These are phyloP conservation scores for Tylopilus sp. DNA, from an alignment of 1,284 basidiomycete species.

Conservation along the genomic window DNA sequence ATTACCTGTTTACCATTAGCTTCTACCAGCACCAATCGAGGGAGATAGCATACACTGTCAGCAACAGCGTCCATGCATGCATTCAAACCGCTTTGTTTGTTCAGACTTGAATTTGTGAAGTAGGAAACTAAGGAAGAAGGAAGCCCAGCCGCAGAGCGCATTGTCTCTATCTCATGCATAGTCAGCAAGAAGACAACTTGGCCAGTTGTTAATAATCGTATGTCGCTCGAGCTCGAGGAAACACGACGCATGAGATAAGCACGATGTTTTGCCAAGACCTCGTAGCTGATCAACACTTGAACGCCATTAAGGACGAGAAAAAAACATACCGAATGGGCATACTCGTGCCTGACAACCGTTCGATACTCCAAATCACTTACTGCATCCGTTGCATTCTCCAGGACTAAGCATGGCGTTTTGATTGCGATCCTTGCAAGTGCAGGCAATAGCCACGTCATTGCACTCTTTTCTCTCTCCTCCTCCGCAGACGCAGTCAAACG, in stretches of 20 bases:
- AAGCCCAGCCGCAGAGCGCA: constrained; percentile 76
- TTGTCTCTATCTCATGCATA: constrained; percentile 86
- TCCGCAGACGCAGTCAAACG: constrained; percentile 53
- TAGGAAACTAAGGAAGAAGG: constrained; percentile 84
- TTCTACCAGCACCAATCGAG: neutral
- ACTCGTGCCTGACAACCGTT: constrained; percentile 86
- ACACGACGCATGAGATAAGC: constrained; percentile 61
- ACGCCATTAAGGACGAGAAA: neutral
- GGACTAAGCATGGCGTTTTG: constrained; percentile 83
- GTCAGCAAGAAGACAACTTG: constrained; percentile 86
- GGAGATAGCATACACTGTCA: constrained; percentile 59
- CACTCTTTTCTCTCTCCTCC: constrained; percentile 45
- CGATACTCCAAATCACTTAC: constrained; percentile 92
- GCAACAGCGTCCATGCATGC: constrained; percentile 83
- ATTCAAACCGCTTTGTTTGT: constrained; percentile 61
- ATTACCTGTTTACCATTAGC: constrained; percentile 52
- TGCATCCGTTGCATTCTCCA: constrained; percentile 80
- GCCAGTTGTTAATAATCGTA: constrained; percentile 72
- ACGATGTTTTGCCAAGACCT: constrained; percentile 73
- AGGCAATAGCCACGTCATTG: constrained; percentile 72
- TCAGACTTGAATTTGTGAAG: constrained; percentile 86
- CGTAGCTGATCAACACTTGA: constrained; percentile 5
- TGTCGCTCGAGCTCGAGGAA: constrained; percentile 65
- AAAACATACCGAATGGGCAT: constrained; percentile 60
- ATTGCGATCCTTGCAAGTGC: constrained; percentile 78